phyloP scores from a whole-genome alignment of 2,329 filamentous ascomycete species.

The Fusarium vanettenii region DNA sequence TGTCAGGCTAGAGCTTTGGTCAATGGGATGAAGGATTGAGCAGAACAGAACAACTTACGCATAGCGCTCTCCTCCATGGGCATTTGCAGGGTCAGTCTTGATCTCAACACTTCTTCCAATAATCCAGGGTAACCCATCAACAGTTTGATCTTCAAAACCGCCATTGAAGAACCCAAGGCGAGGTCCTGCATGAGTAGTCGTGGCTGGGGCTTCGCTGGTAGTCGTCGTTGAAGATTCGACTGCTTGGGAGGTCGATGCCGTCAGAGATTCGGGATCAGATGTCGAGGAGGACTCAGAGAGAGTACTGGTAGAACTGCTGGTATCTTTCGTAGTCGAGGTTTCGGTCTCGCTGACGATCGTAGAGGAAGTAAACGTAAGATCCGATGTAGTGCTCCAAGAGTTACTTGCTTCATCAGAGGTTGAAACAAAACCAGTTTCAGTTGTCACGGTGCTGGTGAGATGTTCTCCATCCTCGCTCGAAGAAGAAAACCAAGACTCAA shows the following conservation, averaged over 20 bases:
- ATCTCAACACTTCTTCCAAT: background rate
- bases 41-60: background rate
- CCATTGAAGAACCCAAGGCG: background rate
- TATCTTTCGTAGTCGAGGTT: background rate
- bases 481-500: background rate
- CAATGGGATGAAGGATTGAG: background rate
- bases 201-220: background rate
- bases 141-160: background rate
- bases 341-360: background rate
- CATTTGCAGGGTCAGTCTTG: background rate
- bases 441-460: background rate
- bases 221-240: background rate
- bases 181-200: background rate
- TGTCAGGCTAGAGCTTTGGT: background rate
- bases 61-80: background rate
- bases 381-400: background rate
- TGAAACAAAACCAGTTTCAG: background rate
- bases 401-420: background rate
- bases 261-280: background rate
- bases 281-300: background rate
- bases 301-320: background rate
- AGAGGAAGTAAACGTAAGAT: background rate
- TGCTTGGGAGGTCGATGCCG: background rate
- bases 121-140: background rate
- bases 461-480: background rate